These are phyloP conservation scores for Prunus davidiana DNA, from an alignment of 306 rosid genomes.

Conservation along the genomic window DNA sequence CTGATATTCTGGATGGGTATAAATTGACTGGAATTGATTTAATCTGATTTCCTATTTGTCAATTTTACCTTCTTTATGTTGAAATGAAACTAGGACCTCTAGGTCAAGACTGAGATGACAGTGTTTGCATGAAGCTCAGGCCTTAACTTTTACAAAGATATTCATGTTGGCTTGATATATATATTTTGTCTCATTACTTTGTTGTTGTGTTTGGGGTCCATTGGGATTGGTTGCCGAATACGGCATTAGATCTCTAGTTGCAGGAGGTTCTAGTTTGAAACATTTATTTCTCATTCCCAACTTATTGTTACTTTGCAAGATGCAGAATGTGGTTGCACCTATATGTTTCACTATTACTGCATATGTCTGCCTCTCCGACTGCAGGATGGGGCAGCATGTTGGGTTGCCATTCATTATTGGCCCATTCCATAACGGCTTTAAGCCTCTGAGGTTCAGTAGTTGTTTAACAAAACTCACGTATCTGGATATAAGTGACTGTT, in stretches of 20 bases:
- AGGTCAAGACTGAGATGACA: constrained; percentile 11
- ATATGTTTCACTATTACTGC: too few relatives aligned
- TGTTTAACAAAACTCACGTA: too few relatives aligned
- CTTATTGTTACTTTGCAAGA: background rate
- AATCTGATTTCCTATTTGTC: background rate
- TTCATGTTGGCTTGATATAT: background rate
- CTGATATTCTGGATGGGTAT: constrained; percentile 83
- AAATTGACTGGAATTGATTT: background rate
- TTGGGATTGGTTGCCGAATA: background rate
- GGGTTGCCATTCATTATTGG: too few relatives aligned
- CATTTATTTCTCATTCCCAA: background rate
- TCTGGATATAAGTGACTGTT: background rate
- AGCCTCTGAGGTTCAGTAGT: too few relatives aligned
- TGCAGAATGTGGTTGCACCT: too few relatives aligned
- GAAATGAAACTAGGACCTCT: constrained; percentile 21
- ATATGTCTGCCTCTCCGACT: too few relatives aligned
- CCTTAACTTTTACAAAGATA: constrained; percentile 6
- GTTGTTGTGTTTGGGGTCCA: too few relatives aligned
- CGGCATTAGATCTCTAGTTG: background rate
- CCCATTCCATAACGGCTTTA: too few relatives aligned
- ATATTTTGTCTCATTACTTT: background rate
- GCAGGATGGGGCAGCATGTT: too few relatives aligned
- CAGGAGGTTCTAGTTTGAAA: background rate
- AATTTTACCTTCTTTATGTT: background rate
- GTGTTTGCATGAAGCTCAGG: constrained; percentile 15